Percentiles rank a stretch among this genome's conserved stretches.
These are phyloP conservation scores for Durusdinium trenchii DNA, from an alignment of 73 alveolate genomes.

Conservation along the genomic window DNA sequence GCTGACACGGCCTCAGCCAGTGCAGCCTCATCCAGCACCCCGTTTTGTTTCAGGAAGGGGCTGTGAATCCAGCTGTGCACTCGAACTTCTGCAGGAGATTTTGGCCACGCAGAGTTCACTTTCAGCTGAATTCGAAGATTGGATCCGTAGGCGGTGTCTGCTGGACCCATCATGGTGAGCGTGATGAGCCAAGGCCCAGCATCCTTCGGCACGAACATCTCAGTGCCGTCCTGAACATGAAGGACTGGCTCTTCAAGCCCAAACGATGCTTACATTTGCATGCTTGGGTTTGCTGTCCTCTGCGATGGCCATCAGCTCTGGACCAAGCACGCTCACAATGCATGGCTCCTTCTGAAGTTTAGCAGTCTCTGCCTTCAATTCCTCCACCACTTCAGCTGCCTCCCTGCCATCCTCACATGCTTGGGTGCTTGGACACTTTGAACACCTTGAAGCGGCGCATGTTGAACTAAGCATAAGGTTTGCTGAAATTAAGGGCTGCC, in stretches of 20 bases:
- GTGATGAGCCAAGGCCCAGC: constrained; percentile 66
- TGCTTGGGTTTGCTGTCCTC: constrained; percentile 34
- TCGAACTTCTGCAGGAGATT: constrained; percentile 66
- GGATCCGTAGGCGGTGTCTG: neutral
- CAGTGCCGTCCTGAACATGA: constrained; percentile 41
- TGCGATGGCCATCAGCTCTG: constrained; percentile 87
- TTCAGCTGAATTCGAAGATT: constrained; percentile 51
- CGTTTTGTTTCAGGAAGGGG: constrained; percentile 53
- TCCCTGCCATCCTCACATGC: constrained; percentile 31
- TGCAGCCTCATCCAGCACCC: constrained; percentile 73
- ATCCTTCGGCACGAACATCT: constrained; percentile 76
- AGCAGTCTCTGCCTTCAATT: constrained; percentile 15
- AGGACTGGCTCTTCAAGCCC: neutral
- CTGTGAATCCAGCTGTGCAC: constrained; percentile 84
- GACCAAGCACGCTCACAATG: neutral
- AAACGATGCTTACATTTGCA: neutral
- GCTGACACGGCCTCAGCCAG: constrained; percentile 49
- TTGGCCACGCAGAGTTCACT: constrained; percentile 79
- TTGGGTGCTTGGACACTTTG: neutral
- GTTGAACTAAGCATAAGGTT: no score
- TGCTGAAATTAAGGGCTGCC: no score
- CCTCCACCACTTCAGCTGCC: constrained; percentile 20
- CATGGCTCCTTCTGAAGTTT: constrained; percentile 24
- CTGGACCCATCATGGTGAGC: constrained; percentile 47
- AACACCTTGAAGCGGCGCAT: no score